A percentile compares a stretch with the other conserved stretches of the same genome.
Conservation (phyloP, 352 stramenopile species). For the Pythium dissotocum region DNA sequence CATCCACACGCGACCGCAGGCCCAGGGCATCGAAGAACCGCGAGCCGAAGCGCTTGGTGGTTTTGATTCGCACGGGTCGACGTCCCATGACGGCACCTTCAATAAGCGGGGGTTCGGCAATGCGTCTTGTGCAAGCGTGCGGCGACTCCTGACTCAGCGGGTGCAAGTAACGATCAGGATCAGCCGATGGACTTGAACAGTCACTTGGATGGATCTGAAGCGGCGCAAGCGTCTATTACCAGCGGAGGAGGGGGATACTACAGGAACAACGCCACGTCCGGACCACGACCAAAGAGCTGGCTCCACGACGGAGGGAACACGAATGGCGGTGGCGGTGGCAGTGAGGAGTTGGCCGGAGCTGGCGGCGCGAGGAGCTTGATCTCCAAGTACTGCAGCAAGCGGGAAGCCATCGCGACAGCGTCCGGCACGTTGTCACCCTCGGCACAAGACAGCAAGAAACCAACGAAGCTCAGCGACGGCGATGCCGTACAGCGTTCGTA, state of each 20-base stretch:
- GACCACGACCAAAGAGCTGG: constrained; percentile 31
- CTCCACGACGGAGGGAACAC: constrained; percentile 29
- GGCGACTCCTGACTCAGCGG: not conserved
- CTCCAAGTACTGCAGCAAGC: constrained; percentile 50
- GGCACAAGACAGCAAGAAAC: constrained; percentile 67
- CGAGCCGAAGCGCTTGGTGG: constrained; percentile 19
- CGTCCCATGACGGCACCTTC: constrained; percentile 26
- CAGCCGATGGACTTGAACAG: constrained; percentile 5
- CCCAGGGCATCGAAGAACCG: constrained; percentile 29
- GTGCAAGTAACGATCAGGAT: not conserved
- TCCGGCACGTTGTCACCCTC: constrained; percentile 85
- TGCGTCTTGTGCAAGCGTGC: too few species aligned
- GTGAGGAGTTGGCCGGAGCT: not conserved
- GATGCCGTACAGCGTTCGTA: constrained; percentile 36
- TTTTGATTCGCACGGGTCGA: constrained; percentile 24
- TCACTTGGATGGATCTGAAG: constrained; percentile 6
- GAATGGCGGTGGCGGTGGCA: constrained; percentile 15
- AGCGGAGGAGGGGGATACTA: not conserved
- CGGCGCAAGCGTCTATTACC: constrained; percentile 1
- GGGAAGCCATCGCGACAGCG: constrained; percentile 51
- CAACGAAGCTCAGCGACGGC: constrained; percentile 40
- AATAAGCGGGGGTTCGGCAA: too few species aligned
- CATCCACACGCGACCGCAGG: constrained; percentile 37
- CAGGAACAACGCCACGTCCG: constrained; percentile 25
- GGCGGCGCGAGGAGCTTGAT: constrained; percentile 12